Percentiles rank a stretch among this genome's conserved stretches.
These are phyloP conservation scores for Picea engelmannii DNA, from an alignment of 83 land plant genomes.

Conservation along the genomic window DNA sequence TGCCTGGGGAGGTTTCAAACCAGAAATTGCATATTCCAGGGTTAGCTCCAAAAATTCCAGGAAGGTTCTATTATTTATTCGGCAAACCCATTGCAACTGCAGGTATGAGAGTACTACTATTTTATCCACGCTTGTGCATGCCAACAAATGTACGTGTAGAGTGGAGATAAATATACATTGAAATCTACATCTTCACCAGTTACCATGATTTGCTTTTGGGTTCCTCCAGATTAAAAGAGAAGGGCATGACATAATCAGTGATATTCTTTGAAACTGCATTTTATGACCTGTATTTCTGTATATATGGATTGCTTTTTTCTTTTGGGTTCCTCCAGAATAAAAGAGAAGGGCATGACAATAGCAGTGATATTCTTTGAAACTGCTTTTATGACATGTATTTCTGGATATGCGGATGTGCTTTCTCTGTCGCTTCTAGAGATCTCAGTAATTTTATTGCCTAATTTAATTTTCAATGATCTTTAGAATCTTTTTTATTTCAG, in stretches of 20 bases:
- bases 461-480: not conserved
- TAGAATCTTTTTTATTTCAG: not conserved
- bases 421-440: too few species aligned
- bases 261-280: not conserved
- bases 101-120: slow-evolving; percentile 1
- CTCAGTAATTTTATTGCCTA: not conserved
- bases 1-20: slow-evolving; percentile 32
- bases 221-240: not conserved
- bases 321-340: not conserved
- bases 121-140: not conserved
- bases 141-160: not conserved
- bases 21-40: slow-evolving; percentile 38
- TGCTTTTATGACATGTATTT: not conserved
- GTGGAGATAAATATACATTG: not conserved
- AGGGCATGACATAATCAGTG: not conserved
- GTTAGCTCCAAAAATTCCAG: slow-evolving; percentile 50
- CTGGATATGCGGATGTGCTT: too few species aligned
- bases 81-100: slow-evolving; percentile 58
- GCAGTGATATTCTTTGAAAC: not conserved
- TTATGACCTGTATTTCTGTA: too few species aligned
- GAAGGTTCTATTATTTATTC: slow-evolving; percentile 55
- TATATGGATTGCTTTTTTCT: not conserved
- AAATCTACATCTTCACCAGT: not conserved
- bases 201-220: not conserved
- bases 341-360: not conserved